Evolutionary conservation across 1,284 basidiomycete species (phyloP).

Genomic region (Austroboletus novae-zelandiae): DNA sequence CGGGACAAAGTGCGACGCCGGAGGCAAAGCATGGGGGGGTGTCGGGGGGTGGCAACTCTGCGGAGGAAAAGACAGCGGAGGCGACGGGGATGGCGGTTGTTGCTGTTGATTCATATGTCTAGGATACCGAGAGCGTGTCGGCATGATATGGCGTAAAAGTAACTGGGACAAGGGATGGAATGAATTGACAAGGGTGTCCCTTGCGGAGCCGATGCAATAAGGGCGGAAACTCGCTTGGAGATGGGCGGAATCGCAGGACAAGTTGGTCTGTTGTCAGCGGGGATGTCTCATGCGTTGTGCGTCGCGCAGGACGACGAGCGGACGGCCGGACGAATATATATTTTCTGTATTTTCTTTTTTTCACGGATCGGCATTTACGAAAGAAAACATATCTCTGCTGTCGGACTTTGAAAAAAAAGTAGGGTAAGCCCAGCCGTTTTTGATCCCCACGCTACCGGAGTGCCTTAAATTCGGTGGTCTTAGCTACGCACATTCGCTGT

Average conservation of each 20-base stretch:
- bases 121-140: constrained; percentile 1
- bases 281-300: neutral
- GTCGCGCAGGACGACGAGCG: neutral
- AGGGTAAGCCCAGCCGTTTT: constrained; percentile 58
- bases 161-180: constrained; percentile 17
- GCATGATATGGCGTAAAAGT: constrained; percentile 10
- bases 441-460: constrained; percentile 47
- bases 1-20: constrained; percentile 16
- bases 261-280: neutral
- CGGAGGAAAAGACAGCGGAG: constrained; percentile 25
- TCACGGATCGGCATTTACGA: constrained; percentile 28
- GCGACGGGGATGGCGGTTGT: constrained; percentile 15
- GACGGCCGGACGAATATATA: neutral
- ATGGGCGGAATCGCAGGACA: neutral
- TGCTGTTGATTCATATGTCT: constrained; percentile 22
- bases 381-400: constrained; percentile 20
- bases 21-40: constrained; percentile 14
- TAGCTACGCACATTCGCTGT: constrained; percentile 35
- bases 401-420: constrained; percentile 43
- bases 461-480: constrained; percentile 38
- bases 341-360: constrained; percentile 8
- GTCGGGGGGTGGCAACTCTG: constrained; percentile 7
- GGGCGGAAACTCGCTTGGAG: constrained; percentile 9
- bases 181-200: constrained; percentile 21
- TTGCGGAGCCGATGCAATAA: constrained; percentile 16